These are phyloP conservation scores for Plasmodium coatneyi DNA, from an alignment of 169 alveolate species.

Conservation along the genomic window DNA sequence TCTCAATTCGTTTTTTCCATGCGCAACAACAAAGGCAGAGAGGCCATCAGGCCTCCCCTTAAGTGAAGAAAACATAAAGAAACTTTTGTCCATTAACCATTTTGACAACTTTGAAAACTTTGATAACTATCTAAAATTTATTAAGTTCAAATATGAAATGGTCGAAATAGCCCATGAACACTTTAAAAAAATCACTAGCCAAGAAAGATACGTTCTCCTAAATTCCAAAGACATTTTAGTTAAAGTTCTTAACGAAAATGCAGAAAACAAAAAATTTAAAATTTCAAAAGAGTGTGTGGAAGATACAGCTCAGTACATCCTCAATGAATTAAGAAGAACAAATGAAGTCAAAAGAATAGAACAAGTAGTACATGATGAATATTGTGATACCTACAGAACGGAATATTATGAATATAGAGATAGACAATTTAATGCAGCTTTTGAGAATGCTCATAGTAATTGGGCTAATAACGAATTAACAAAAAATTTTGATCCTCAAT, in stretches of 20 bases:
- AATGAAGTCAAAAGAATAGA: slow-evolving; percentile 2
- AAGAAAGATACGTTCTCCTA: not conserved
- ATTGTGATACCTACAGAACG: slow-evolving; percentile 5
- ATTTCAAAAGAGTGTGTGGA: not conserved
- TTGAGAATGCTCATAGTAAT: slow-evolving; percentile 21
- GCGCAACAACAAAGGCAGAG: not conserved
- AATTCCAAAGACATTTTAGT: slow-evolving; percentile 10
- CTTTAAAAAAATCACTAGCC: not conserved
- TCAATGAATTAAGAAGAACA: not conserved
- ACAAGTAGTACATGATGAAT: not conserved
- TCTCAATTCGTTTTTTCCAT: not conserved
- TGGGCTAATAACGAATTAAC: slow-evolving; percentile 25
- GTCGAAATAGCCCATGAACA: not conserved
- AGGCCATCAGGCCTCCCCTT: not conserved
- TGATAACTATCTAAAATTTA: not conserved
- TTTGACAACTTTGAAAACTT: not conserved
- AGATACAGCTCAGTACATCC: slow-evolving; percentile 6
- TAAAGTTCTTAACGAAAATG: not conserved
- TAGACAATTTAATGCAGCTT: slow-evolving; percentile 29
- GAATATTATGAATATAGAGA: slow-evolving; percentile 24
- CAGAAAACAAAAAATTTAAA: not conserved
- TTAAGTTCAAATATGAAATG: slow-evolving; percentile 22
- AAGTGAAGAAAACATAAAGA: slow-evolving; percentile 10
- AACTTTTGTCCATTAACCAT: slow-evolving; percentile 6
- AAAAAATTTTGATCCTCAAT: slow-evolving; percentile 1